Base-by-base conservation (phyloP, 1,284 basidiomycete genomes). In the Ganoderma lingzhi region DNA sequence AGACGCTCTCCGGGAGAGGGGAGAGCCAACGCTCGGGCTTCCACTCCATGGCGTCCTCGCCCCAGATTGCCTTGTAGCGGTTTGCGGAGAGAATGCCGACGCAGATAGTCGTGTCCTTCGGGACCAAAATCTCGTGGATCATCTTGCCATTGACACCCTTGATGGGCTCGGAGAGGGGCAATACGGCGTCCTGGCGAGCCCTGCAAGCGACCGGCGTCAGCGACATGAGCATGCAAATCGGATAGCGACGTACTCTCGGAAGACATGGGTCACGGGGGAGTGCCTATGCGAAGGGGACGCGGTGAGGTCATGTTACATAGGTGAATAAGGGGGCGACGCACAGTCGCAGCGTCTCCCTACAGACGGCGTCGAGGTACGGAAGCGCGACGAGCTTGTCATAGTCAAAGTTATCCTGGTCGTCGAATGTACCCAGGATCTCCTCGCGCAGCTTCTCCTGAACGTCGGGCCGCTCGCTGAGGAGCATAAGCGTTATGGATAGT, bases 21-120 rank as follows among this genome's bases (percentile, higher is more conserved):
- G 71, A 62, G 12, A 80, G 69, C 78, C 78, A 79, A 2, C 79
- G 74, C 65, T 80, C 77, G 2, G 78, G 78, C 84, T 78, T 85
- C 80, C 86, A 89, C 67, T 87, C 84, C 23, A 73, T 69, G 4
- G 86, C 83, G 74, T 90, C 88, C 51, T 84, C 81, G 10, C 89
- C 88, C 88, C 88, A 90, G 6, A 89, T 77, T 2, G 80, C 77
- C 69, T 82, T 83, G 55, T 80, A 77, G 9, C 81, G 74, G 73
- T 90, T 89, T 48, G 87, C 72, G 1, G 80, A 76, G 5, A 82
- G 70, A n/a, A 89, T 84, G 0, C 87, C 85, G 45, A 89, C 78
- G 23, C 83, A 67, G 0, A 89, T 67, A 0, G 76, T 73, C 62
- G 88, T 85, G 5, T 86, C 87, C 72, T 86, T 85, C 32, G 77